phyloP scores from a whole-genome alignment of 768 basidiomycete species.

The Tylopilus sp. region DNA sequence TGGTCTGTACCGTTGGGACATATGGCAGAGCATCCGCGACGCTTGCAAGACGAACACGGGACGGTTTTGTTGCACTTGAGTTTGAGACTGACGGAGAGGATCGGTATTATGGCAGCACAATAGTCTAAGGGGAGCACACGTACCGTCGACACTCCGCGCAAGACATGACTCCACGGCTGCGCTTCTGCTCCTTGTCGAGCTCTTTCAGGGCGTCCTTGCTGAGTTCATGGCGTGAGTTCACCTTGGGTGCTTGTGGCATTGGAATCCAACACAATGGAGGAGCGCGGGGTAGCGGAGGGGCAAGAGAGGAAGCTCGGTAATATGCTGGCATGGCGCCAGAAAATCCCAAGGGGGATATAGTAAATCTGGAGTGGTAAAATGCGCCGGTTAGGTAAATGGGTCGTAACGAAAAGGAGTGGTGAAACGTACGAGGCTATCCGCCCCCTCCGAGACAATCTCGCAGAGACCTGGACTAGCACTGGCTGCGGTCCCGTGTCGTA shows the following conservation, averaged over 20 bases:
- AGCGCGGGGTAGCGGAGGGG: neutral
- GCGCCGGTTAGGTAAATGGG: constrained; percentile 12
- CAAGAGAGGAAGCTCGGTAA: neutral
- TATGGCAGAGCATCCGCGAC: constrained; percentile 72
- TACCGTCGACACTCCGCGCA: constrained; percentile 67
- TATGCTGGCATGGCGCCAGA: constrained; percentile 5
- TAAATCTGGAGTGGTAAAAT: constrained; percentile 1
- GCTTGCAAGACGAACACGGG: constrained; percentile 55
- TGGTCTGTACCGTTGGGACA: constrained; percentile 58
- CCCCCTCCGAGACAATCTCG: too few species aligned
- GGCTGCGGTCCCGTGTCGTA: too few species aligned
- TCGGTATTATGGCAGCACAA: neutral
- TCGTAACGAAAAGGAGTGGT: too few species aligned
- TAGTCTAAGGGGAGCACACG: constrained; percentile 10
- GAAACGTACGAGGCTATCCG: too few species aligned
- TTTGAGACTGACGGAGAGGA: constrained; percentile 45
- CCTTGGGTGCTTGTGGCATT: constrained; percentile 52
- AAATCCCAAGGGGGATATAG: constrained; percentile 2
- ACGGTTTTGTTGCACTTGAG: constrained; percentile 74
- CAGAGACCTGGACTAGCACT: too few species aligned
- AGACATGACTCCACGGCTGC: constrained; percentile 50
- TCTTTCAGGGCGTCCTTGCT: constrained; percentile 40
- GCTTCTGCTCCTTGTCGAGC: constrained; percentile 65
- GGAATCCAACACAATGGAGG: neutral
- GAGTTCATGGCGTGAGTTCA: constrained; percentile 36